Evolutionary conservation across 1,284 basidiomycete genomes (phyloP).

Genomic region (Malassezia obtusa): DNA sequence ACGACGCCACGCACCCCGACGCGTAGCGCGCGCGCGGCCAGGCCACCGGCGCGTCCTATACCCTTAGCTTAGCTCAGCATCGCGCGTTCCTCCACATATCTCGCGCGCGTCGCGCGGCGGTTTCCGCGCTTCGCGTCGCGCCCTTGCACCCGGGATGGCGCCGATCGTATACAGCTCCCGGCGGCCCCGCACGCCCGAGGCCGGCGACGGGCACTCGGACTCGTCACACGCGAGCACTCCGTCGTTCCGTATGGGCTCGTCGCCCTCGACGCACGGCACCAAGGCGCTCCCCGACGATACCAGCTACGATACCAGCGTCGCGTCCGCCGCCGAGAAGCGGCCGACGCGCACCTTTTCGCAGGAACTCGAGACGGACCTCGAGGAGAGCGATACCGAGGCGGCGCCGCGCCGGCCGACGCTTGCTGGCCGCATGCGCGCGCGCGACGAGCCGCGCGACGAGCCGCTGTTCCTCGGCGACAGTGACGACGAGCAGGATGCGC

Average conservation of each 20-base stretch:
- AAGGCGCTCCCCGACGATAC: not conserved
- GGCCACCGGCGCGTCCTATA: not conserved
- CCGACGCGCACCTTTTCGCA: not conserved
- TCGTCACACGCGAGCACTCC: conserved; percentile 9
- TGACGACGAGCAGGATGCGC: not conserved
- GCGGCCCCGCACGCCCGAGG: not conserved
- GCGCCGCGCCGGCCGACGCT: not conserved
- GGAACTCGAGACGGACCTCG: conserved; percentile 14
- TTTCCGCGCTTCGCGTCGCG: not conserved
- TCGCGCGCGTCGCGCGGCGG: conserved; percentile 9
- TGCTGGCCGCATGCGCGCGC: not conserved
- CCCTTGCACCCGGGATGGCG: conserved; percentile 1
- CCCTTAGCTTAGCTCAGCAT: not conserved
- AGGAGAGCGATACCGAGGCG: conserved; percentile 7
- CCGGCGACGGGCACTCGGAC: not conserved
- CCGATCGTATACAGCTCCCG: conserved; percentile 9
- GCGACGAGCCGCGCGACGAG: not conserved
- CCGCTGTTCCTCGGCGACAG: conserved; percentile 3
- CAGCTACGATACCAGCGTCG: conserved; percentile 16
- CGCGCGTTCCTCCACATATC: not conserved
- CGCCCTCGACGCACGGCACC: not conserved
- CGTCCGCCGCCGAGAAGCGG: conserved; percentile 1
- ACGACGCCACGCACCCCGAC: too few species aligned
- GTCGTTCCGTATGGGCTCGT: conserved; percentile 14
- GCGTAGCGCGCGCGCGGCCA: too few species aligned